Evolutionary conservation across 2,329 filamentous ascomycete genomes (phyloP), one percentile per base, ranked within the genome.

Genomic region (Exophiala xenobiotica): DNA sequence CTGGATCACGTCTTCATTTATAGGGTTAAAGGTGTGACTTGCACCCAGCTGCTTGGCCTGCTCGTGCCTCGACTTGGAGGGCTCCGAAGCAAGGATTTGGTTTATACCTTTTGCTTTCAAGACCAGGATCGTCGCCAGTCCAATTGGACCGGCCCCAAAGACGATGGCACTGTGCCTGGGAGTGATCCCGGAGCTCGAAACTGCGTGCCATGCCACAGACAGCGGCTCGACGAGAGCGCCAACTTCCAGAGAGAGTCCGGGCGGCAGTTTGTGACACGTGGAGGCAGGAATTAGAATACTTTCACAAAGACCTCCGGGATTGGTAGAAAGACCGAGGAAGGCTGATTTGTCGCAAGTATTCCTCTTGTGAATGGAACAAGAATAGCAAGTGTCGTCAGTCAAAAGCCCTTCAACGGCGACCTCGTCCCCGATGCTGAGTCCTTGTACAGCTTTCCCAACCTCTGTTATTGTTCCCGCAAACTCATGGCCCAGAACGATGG

Each of bases 151-250:
- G 14, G 73, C 76, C n/a, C 78, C 78, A 2, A 79, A 63, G 22
- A 50, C 67, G 16, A 80, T 61, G 1, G 70, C 76, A 0, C 69
- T 64, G 45, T 77, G 68, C 16, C 69, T 70, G 4, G 65, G 60
- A 53, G 74, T 72, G 65, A 74, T 75, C 4, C 39, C 39, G 29
- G 74, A 75, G 41, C 73, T 68, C 31, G 74, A 73, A 20, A 79
- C 73, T 1, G 76, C 76, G 58, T 80, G 78, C 75, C 76, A 80
- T 18, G 74, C 77, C 1, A 80, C 78, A 4, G 76, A 69, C 0
- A 80, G 66, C 3, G 78, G 78, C 57, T 80, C 78, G 33, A 79
- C 68, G n/a, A 80, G 68, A 0, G 77, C 77, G 65, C 70, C 47
- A 9, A 22, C 8, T 24, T 43, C 14, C 18, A 50, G 27, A 6